Base-by-base conservation (phyloP, 2,329 filamentous ascomycete genomes). In the Apiospora hydei region DNA sequence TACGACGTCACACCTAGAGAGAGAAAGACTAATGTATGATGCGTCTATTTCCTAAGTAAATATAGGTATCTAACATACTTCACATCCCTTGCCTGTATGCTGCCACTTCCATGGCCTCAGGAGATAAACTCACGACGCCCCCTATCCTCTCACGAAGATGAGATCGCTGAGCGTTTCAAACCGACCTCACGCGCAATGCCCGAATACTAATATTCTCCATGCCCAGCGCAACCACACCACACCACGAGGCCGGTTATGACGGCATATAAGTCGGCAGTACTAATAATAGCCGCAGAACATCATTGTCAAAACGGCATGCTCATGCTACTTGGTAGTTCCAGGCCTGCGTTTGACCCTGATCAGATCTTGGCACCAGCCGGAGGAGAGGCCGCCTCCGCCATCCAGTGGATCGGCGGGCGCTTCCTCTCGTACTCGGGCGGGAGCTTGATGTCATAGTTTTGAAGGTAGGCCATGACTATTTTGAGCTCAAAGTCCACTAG, bases 401-500 rank as follows among this genome's bases (percentile, higher is more conserved):
- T 61, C 74, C 74, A 76, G 13, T 67, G 64, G 47, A 74, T 75
- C 57, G 73, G 68, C 18, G 77, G 77, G 68, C 77, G 71, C 53
- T 73, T 74, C 49, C 75, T 75, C 6, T 71, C 70, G 64, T 77
- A 76, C 41, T 67, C 69, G 30, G 75, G 73, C 1, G 74, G 75
- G 30, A 77, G 74, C 61, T 76, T 76, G 30, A 77, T 26, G 92
- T 81, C 79, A 69, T 80, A 80, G 68, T 77, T 74, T 71, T 72
- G 74, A 7, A 77, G 68, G 61, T 80, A 77, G 2, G 75, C 74
- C 47, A 79, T 73, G 14, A 78, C 74, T 75, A 80, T 77, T 78
- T 85, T 84, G 41, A 84, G 80, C 76, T 84, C 80, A 69, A 81
- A 81, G 44, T 78, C 79, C 2, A 82, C 81, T 69, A 84, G 80